Base-by-base conservation (phyloP, 176 grass and related monocot species). In the Oryza meridionalis region DNA sequence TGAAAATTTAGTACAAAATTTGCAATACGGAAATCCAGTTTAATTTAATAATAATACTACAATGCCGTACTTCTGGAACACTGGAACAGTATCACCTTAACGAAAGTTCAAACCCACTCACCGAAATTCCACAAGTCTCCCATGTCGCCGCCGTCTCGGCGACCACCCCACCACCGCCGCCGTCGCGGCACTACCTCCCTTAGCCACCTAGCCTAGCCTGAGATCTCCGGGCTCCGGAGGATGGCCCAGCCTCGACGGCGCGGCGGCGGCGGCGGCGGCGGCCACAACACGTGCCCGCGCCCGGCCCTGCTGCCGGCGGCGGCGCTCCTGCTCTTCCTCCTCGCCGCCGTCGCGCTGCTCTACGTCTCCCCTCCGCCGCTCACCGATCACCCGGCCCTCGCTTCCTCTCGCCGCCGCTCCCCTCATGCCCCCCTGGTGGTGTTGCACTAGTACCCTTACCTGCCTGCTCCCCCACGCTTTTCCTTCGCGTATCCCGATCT, bases 241-340 rank as follows among this genome's bases (percentile, higher is more conserved):
- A 92, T 95, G 90, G 93, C 74, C 84, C 61, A 85, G 79, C 74
- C 79, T 42, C 76, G 85, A 71, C 94, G 91, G 84, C 94, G 94
- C 51, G 77, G 62, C 25, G 40, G 40, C 29, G 77, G 62, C 43
- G 40, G 42, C 13, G 77, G 63, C 33, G 80, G 76, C 67, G 72
- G 73, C 78, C 83, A 75, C 51, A 77, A 69, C 75, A 67, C 64
- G 72, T 90, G 84, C 83, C 84, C 84, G 67, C 88, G 81, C 76
- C 87, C 78, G 78, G 80, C 79, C 26, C 65, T 72, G 2, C 69
- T 87, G 31, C 77, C 84, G 62, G 47, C 88, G 50, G 81, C 72
- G 31, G 89, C 78, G 27, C 81, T 88, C 73, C 88, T 94, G 63
- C 90, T 94, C 65, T 86, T 97, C 75, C 86, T 93, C 77, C 46